Conservation (phyloP, 75 land plant species). For the Picea sitchensis region DNA sequence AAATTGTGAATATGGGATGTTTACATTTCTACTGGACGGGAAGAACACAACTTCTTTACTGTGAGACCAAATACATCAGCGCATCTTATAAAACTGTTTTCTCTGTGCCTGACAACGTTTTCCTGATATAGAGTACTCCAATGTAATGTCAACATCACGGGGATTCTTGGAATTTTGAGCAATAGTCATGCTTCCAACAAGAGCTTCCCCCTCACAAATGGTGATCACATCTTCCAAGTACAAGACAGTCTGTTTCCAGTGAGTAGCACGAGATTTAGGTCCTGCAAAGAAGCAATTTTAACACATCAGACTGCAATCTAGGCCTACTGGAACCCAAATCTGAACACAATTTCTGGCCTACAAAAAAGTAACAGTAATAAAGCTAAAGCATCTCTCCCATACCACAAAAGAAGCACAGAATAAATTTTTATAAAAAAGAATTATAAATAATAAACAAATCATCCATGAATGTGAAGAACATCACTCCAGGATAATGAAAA, state of each 20-base stretch:
- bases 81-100: slow-evolving; percentile 85
- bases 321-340: background rate
- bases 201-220: slow-evolving; percentile 85
- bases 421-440: background rate
- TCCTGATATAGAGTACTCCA: slow-evolving; percentile 76
- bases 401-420: background rate
- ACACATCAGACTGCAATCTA: background rate
- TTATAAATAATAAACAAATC: background rate
- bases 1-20: background rate
- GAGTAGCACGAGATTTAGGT: slow-evolving; percentile 84
- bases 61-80: slow-evolving; percentile 25
- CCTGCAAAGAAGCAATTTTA: slow-evolving; percentile 42
- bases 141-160: slow-evolving; percentile 86
- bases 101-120: slow-evolving; percentile 55
- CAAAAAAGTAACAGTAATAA: background rate
- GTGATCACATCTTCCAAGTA: slow-evolving; percentile 94
- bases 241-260: slow-evolving; percentile 98
- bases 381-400: too few relatives aligned
- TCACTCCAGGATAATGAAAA: background rate
- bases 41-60: background rate
- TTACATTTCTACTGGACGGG: background rate
- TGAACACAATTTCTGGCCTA: background rate
- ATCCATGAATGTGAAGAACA: too few relatives aligned
- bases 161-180: slow-evolving; percentile 85
- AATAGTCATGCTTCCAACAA: slow-evolving; percentile 76